A percentile compares a stretch with the other conserved stretches of the same genome.
phyloP scores from a whole-genome alignment of 257 asterid species.

The Petunia axillaris region DNA sequence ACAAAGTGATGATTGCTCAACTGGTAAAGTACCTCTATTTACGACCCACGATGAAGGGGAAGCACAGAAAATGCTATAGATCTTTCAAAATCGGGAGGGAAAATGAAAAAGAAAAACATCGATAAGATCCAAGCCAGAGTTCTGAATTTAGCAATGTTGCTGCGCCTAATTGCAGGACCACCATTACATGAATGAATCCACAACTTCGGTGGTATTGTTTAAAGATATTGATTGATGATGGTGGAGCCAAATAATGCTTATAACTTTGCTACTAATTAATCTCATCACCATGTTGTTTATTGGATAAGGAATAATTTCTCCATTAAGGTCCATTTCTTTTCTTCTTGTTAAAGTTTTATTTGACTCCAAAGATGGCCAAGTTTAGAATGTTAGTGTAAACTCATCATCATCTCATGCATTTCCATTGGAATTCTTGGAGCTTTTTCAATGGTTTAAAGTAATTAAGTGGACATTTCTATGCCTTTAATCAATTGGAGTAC shows the following conservation, averaged over 20 bases:
- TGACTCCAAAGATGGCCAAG: slow-evolving; percentile 10
- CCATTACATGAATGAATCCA: neutral
- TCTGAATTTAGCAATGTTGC: neutral
- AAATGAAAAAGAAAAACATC: no score
- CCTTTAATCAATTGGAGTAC: slow-evolving; percentile 25
- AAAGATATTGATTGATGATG: neutral
- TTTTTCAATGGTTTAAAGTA: slow-evolving; percentile 22
- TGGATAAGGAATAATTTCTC: slow-evolving; percentile 33
- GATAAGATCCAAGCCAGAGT: neutral
- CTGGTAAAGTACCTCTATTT: no score
- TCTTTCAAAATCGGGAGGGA: no score
- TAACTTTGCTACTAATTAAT: slow-evolving; percentile 13
- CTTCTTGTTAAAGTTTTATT: slow-evolving; percentile 40
- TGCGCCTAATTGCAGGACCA: neutral
- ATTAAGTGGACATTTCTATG: neutral
- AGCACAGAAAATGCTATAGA: no score
- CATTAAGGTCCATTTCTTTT: slow-evolving; percentile 45
- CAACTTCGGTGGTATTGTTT: neutral
- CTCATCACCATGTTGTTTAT: slow-evolving; percentile 23
- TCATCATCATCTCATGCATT: slow-evolving; percentile 34
- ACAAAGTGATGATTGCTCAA: no score
- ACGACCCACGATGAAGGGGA: no score
- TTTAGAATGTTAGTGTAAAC: slow-evolving; percentile 28
- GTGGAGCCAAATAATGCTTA: slow-evolving; percentile 17
- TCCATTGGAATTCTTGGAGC: neutral